Base-by-base conservation (phyloP, 176 grass and related monocot genomes). In the Oryza nivara region DNA sequence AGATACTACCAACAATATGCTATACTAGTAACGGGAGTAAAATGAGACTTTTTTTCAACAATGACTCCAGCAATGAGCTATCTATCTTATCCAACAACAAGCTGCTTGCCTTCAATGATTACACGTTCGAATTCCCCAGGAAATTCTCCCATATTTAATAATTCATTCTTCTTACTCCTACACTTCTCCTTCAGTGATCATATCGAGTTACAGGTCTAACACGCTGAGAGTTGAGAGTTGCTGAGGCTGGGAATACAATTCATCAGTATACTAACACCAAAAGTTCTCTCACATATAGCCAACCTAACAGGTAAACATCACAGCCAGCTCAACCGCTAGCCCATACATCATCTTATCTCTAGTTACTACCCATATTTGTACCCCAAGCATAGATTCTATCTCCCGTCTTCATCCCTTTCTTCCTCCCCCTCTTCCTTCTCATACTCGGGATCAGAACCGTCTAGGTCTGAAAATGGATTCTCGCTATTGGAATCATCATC, bases 361-460 rank as follows among this genome's bases (percentile, higher is more conserved):
- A 41, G 40, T 41, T 41, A 41, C 40, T 41, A 41, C 40, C 3
- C 54, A 48, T 11, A 30, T 4, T 43, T 58, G 17, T 12, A 36
- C 36, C 11, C 9, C 0, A 9, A 9, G 11, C 74, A 68, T 36
- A 36, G 35, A 36, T 36, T 47, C 16, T 11, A 38, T 25, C 15
- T 10, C 4, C 28, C 13, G 8, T 43, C 68, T n/a, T 89, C 61
- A 2, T 91, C 78, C 0, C 80, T 88, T 22, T 85, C 84, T 38
- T 93, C 87, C 49, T 75, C 68, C 67, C 86, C 78, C 72, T 88
- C 88, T 26, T 91, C 86, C 14, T 82, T 83, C 76, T 94, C 84
- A 0, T 76, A 91, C 32, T 93, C 88, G 0, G 71, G 73, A 9
- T 76, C 88, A 9, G 85, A 90, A 45, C 34, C 78, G 66, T 89